phyloP scores from a whole-genome alignment of 371 early-diverging fungal species.

The Mucor piriformis region DNA sequence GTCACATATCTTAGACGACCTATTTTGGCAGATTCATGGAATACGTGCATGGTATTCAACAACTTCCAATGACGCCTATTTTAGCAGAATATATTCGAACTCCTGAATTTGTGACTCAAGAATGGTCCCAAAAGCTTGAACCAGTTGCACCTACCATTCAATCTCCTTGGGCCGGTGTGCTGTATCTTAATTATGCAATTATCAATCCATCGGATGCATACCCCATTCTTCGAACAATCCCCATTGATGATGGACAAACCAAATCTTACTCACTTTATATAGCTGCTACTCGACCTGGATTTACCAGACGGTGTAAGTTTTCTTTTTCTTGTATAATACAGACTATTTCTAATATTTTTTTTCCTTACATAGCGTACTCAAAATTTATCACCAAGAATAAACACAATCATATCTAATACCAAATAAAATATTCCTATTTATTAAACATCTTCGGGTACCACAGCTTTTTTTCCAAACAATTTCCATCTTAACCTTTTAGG shows the following conservation, averaged over 20 bases:
- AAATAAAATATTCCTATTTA: too few species aligned
- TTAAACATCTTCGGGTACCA: conserved; percentile 14
- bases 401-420: too few species aligned
- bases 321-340: neutral
- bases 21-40: conserved; percentile 67
- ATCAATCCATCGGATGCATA: conserved; percentile 52
- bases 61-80: conserved; percentile 79
- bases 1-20: conserved; percentile 43
- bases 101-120: conserved; percentile 54
- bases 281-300: conserved; percentile 51
- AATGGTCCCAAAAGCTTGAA: conserved; percentile 54
- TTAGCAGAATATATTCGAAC: conserved; percentile 50
- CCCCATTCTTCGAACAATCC: conserved; percentile 33
- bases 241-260: conserved; percentile 66
- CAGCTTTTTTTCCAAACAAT: conserved; percentile 11
- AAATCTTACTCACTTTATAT: conserved; percentile 61
- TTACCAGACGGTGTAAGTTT: conserved; percentile 31
- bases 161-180: conserved; percentile 59
- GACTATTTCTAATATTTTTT: neutral
- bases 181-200: conserved; percentile 59
- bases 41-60: conserved; percentile 81
- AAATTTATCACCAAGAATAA: neutral
- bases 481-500: conserved; percentile 2
- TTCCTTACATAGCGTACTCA: neutral
- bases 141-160: conserved; percentile 34